Evolutionary conservation across 768 basidiomycete species (phyloP).

Genomic region (Boletus barrowsii): DNA sequence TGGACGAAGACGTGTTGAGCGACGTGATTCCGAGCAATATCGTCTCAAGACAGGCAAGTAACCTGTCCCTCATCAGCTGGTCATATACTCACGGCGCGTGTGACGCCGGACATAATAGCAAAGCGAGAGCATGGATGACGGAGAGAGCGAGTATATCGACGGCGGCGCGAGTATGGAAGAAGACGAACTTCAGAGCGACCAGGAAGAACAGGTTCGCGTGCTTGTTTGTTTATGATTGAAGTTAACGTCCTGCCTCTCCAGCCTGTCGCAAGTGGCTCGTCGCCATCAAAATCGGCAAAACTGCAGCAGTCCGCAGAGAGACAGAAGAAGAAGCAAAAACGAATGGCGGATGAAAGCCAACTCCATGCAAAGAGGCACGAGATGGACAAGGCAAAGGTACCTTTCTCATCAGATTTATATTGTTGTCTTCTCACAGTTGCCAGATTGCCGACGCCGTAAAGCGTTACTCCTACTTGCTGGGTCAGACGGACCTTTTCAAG

Average conservation of each 20-base stretch:
- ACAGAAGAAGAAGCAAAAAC: conserved; percentile 46
- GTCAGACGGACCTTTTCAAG: conserved; percentile 96
- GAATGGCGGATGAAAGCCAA: conserved; percentile 69
- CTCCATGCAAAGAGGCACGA: conserved; percentile 69
- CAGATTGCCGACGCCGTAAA: conserved; percentile 93
- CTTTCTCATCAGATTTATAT: conserved; percentile 1
- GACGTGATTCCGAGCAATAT: conserved; percentile 91
- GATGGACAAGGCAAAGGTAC: conserved; percentile 86
- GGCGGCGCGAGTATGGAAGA: conserved; percentile 54
- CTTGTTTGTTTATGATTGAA: conserved; percentile 1
- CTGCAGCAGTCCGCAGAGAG: conserved; percentile 39
- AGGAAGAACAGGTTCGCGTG: conserved; percentile 35
- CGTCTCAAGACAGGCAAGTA: conserved; percentile 76
- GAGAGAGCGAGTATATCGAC: conserved; percentile 64
- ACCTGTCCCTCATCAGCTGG: not conserved
- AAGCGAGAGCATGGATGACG: conserved; percentile 71
- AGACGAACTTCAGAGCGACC: conserved; percentile 60
- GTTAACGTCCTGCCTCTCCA: conserved; percentile 5
- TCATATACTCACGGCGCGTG: conserved; percentile 6
- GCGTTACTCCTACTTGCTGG: conserved; percentile 94
- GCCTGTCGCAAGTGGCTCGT: conserved; percentile 22
- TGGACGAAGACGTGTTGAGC: conserved; percentile 81
- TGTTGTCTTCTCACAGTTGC: conserved; percentile 9
- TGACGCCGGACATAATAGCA: conserved; percentile 37
- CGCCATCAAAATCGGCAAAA: conserved; percentile 33